phyloP scores from a whole-genome alignment of 192 early-diverging fungal genomes.

The Glomus cerebriforme region DNA sequence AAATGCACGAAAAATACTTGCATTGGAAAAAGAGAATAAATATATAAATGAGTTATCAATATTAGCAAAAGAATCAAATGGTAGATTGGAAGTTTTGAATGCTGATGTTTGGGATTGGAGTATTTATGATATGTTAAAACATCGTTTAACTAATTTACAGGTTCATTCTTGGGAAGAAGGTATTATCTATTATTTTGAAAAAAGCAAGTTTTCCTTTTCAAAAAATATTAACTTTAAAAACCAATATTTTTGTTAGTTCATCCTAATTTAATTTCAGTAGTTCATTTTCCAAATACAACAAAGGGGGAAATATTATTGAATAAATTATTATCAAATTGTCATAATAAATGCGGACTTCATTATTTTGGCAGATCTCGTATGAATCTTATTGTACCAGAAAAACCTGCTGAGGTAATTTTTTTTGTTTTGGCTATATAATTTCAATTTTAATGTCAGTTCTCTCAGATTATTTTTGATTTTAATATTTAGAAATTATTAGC shows the following conservation, averaged over 20 bases:
- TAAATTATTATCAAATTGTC: too few relatives aligned
- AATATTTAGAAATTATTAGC: neutral
- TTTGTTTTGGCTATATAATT: neutral
- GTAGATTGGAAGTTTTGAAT: neutral
- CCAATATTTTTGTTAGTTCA: too few relatives aligned
- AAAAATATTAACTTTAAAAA: neutral
- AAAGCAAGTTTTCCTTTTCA: neutral
- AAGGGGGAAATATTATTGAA: too few relatives aligned
- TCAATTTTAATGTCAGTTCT: neutral
- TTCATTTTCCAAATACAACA: too few relatives aligned
- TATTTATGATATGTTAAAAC: neutral
- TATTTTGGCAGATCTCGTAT: neutral
- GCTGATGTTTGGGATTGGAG: too few relatives aligned
- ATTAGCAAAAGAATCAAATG: neutral
- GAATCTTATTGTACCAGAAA: neutral
- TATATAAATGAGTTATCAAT: neutral
- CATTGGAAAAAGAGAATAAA: neutral
- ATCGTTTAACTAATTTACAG: neutral
- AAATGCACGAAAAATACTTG: neutral
- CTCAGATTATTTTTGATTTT: neutral
- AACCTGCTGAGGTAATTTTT: neutral
- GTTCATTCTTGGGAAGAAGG: constrained; percentile 11
- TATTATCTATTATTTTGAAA: neutral
- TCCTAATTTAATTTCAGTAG: too few relatives aligned
- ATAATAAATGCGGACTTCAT: neutral